Percentiles rank a stretch among this genome's conserved stretches.
phyloP scores from a whole-genome alignment of 768 basidiomycete genomes.

The Boletus rubropictus region DNA sequence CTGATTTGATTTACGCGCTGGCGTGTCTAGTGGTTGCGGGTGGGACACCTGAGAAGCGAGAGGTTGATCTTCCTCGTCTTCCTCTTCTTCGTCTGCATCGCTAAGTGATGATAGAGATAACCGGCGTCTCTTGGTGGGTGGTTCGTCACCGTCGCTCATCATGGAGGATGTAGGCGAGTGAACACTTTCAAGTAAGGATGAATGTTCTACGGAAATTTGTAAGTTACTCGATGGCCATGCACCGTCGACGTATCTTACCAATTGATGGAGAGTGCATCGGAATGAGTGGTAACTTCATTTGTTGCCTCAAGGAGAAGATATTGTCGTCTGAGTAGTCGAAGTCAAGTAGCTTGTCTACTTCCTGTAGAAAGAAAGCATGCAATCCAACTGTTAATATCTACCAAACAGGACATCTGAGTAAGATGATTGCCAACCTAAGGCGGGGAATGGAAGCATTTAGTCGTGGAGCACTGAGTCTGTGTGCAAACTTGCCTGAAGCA shows the following conservation, averaged over 20 bases:
- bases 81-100: slow-evolving; percentile 36
- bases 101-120: slow-evolving; percentile 54
- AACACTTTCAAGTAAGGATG: slow-evolving; percentile 16
- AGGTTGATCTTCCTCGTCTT: slow-evolving; percentile 56
- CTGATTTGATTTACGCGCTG: slow-evolving; percentile 31
- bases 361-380: slow-evolving; percentile 40
- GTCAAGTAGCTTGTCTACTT: slow-evolving; percentile 69
- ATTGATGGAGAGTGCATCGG: slow-evolving; percentile 49
- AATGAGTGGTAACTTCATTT: slow-evolving; percentile 53
- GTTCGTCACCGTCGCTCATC: slow-evolving; percentile 40
- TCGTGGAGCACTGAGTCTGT: background rate
- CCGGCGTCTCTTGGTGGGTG: slow-evolving; percentile 48
- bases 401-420: slow-evolving; percentile 9
- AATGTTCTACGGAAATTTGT: slow-evolving; percentile 20
- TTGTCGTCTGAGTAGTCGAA: slow-evolving; percentile 72
- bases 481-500: slow-evolving; percentile 55
- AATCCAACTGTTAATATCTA: slow-evolving; percentile 9
- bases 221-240: background rate
- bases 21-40: slow-evolving; percentile 27
- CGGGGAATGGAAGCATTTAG: slow-evolving; percentile 13
- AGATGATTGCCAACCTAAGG: slow-evolving; percentile 22
- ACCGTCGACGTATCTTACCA: slow-evolving; percentile 35
- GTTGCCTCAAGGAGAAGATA: slow-evolving; percentile 61
- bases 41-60: slow-evolving; percentile 43
- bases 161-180: slow-evolving; percentile 37